Base-by-base conservation (phyloP, 83 land plant genomes). In the Picea engelmannii region DNA sequence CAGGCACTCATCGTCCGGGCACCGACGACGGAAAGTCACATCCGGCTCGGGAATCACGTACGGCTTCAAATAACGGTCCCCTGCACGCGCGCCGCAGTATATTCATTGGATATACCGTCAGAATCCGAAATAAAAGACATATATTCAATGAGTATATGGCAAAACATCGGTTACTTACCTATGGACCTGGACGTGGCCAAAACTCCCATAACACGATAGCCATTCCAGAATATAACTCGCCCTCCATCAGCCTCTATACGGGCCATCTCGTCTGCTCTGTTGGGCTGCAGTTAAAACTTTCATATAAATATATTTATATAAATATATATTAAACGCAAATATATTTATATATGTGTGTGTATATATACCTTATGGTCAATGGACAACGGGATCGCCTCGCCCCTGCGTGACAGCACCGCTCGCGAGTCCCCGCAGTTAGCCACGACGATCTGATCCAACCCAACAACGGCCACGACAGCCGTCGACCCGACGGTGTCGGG, bases 31-130 rank as follows among this genome's bases (percentile, higher is more conserved):
- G 76, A 85, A 91, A 20, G 83, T 89, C 25, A 89, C 84, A 58
- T 91, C 93, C 4, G 93, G 93, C 60, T 86, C 92, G 17, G 93
- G 89, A 62, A 89, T 87, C 17, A 91, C 80, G 76, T 85, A 91
- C 55, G 92, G 93, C 83, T 87, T 85, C 78, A 91, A 60, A 60
- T 91, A 91, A 4, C 85, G 79, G 63, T 91, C 93, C 35, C 93
- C 92, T 91, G 86, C 12, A 78, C 20, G 13, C 8, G 16, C 20
- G 52, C 61, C 25, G 18, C 13, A 3, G 23, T 3, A 9, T 20
- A 20, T 44, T 9, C n/a, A 10, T 44, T 4, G 47, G 24, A 21
- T 8, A 38, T 21, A 47, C 20, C 21, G 6, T 35, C 47, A 35
- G 58, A 52, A 52, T 52, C 58, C 59, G 4, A 55, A 55, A 55